Conservation (phyloP, 2,329 filamentous ascomycete genomes). For the Leptosphaerulina australis region DNA sequence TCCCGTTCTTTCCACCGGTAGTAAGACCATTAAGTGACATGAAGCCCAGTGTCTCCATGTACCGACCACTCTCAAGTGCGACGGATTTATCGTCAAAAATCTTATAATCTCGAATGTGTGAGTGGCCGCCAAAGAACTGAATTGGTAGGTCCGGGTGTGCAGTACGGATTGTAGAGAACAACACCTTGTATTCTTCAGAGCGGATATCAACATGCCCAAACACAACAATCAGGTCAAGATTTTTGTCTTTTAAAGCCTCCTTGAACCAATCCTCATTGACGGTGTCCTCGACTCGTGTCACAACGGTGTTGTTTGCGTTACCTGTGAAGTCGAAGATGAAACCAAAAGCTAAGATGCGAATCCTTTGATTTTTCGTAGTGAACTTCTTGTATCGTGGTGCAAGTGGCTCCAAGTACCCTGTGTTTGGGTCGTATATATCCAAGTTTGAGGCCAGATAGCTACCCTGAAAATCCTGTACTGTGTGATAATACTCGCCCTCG, state of each 20-base stretch:
- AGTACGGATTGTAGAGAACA: constrained; percentile 79
- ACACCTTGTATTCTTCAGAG: constrained; percentile 76
- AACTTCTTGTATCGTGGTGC: constrained; percentile 87
- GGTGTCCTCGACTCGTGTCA: constrained; percentile 78
- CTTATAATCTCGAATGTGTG: constrained; percentile 83
- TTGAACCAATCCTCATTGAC: constrained; percentile 90
- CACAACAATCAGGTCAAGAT: constrained; percentile 86
- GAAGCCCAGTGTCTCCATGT: constrained; percentile 95
- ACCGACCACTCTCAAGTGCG: constrained; percentile 84
- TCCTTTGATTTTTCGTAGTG: constrained; percentile 84
- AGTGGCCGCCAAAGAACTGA: constrained; percentile 89
- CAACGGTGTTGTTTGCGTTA: constrained; percentile 88
- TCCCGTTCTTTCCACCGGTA: constrained; percentile 46
- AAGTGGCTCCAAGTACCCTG: constrained; percentile 73
- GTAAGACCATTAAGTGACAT: constrained; percentile 77
- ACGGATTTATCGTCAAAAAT: constrained; percentile 79
- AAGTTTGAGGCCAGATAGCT: constrained; percentile 91
- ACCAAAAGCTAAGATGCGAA: constrained; percentile 85
- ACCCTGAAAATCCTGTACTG: constrained; percentile 80
- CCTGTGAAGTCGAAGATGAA: constrained; percentile 93
- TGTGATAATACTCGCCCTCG: constrained; percentile 76
- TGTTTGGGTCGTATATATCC: constrained; percentile 78
- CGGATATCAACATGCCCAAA: constrained; percentile 83
- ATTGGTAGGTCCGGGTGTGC: constrained; percentile 83
- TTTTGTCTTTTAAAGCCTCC: constrained; percentile 75